Percentiles rank a stretch among this genome's conserved stretches.
Evolutionary conservation across 2,329 filamentous ascomycete genomes (phyloP).

Genomic region (Exophiala sp.): DNA sequence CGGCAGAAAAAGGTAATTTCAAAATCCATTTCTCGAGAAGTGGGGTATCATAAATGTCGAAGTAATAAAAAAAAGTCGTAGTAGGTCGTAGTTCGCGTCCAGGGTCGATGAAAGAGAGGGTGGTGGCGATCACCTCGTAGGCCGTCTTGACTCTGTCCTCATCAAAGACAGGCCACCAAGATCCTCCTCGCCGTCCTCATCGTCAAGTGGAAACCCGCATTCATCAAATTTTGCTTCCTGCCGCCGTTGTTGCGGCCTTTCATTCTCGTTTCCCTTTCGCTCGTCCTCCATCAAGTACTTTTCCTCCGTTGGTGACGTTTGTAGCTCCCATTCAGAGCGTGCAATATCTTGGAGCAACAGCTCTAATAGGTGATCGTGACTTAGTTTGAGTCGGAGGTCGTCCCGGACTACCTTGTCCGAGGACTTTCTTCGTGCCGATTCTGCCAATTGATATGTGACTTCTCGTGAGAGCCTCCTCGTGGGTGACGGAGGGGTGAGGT

Average conservation of each 20-base stretch:
- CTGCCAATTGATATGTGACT: constrained; percentile 27
- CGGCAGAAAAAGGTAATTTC: not conserved
- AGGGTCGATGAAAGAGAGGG: not conserved
- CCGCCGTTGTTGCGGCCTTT: constrained; percentile 6
- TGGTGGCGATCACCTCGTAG: constrained; percentile 11
- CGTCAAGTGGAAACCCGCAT: constrained; percentile 26
- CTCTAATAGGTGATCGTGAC: constrained; percentile 26
- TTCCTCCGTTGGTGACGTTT: constrained; percentile 27
- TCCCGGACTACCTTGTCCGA: constrained; percentile 19
- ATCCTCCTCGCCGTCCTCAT: constrained; percentile 26
- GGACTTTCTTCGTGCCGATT: constrained; percentile 26
- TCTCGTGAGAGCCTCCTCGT: constrained; percentile 23
- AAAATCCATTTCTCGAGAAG: not conserved
- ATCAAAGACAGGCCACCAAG: constrained; percentile 22
- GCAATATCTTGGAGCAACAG: constrained; percentile 26
- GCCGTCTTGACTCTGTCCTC: constrained; percentile 24
- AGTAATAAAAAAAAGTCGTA: not conserved
- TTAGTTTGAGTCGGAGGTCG: constrained; percentile 26
- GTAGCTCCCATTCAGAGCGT: constrained; percentile 25
- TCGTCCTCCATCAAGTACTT: constrained; percentile 18
- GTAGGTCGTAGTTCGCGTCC: not conserved
- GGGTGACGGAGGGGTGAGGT: constrained; percentile 11
- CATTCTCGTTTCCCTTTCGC: constrained; percentile 10
- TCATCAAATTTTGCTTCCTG: constrained; percentile 21
- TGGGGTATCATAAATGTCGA: not conserved